These are phyloP conservation scores for Dactylellina sp. DNA, from an alignment of 2,329 filamentous ascomycete species.

Conservation along the genomic window DNA sequence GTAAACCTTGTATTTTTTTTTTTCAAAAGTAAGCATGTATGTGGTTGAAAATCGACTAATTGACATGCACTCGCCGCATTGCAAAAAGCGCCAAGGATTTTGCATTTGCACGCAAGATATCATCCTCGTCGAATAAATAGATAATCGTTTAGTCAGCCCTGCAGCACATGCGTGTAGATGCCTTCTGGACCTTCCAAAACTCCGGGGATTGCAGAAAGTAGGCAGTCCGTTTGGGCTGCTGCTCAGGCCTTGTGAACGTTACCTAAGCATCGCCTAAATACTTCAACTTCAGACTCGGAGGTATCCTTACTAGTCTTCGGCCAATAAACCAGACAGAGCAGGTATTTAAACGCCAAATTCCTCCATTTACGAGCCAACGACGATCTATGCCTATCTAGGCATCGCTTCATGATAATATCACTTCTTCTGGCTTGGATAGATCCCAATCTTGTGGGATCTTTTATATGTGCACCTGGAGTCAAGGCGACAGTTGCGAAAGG, in stretches of 20 bases:
- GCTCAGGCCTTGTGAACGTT: conserved; percentile 9
- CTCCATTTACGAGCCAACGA: background rate
- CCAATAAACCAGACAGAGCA: background rate
- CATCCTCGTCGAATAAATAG: too few species aligned
- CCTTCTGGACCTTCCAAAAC: conserved; percentile 12
- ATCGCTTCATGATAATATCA: background rate
- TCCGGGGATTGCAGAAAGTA: background rate
- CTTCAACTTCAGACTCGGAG: background rate
- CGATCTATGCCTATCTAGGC: background rate
- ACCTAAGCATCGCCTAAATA: background rate
- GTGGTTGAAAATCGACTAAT: too few species aligned
- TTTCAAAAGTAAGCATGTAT: too few species aligned
- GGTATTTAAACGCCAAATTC: background rate
- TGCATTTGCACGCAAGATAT: too few species aligned
- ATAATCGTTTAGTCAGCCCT: too few species aligned
- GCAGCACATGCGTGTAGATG: too few species aligned
- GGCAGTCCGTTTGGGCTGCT: too few species aligned
- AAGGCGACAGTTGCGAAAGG: too few species aligned
- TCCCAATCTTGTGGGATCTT: conserved; percentile 1
- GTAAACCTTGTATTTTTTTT: too few species aligned
- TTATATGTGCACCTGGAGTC: too few species aligned
- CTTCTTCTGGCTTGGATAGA: background rate
- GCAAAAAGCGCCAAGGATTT: too few species aligned
- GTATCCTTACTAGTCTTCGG: background rate
- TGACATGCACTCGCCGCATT: too few species aligned